These are phyloP conservation scores for Nevesoporus exiguus DNA, from an alignment of 768 basidiomycete species.

Conservation along the genomic window DNA sequence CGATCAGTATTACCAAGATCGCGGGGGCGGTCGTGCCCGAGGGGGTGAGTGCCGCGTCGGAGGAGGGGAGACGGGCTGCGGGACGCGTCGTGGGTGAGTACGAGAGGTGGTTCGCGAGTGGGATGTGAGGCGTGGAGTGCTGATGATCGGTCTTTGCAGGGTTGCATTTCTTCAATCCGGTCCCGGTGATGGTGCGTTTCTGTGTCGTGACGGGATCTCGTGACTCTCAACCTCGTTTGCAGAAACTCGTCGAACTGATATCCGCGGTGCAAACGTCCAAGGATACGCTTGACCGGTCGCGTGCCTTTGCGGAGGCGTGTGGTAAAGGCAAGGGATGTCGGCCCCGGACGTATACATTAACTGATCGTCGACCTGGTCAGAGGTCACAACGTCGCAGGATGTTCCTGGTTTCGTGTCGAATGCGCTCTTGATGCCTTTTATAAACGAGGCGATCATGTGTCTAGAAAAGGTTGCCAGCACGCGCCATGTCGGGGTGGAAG, in stretches of 20 bases:
- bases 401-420: conserved; percentile 96
- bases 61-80: conserved; percentile 59
- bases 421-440: conserved; percentile 93
- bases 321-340: conserved; percentile 62
- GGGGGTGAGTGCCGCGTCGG: conserved; percentile 55
- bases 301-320: conserved; percentile 80
- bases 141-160: conserved; percentile 39
- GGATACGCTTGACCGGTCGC: conserved; percentile 71
- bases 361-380: conserved; percentile 38
- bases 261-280: conserved; percentile 86
- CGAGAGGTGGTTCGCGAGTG: no score
- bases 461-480: conserved; percentile 67
- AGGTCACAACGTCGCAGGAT: conserved; percentile 87
- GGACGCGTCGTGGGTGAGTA: conserved; percentile 76
- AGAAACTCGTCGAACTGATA: conserved; percentile 96
- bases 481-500: not conserved
- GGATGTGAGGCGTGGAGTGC: not conserved
- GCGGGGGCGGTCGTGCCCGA: conserved; percentile 71
- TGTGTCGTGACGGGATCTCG: not conserved
- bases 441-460: conserved; percentile 96
- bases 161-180: conserved; percentile 95
- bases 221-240: not conserved
- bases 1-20: conserved; percentile 94
- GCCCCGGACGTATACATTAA: not conserved
- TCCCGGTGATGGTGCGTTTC: conserved; percentile 82